Conservation (phyloP, 169 alveolate genomes). For the Haemoproteus tartakovskyi region DNA sequence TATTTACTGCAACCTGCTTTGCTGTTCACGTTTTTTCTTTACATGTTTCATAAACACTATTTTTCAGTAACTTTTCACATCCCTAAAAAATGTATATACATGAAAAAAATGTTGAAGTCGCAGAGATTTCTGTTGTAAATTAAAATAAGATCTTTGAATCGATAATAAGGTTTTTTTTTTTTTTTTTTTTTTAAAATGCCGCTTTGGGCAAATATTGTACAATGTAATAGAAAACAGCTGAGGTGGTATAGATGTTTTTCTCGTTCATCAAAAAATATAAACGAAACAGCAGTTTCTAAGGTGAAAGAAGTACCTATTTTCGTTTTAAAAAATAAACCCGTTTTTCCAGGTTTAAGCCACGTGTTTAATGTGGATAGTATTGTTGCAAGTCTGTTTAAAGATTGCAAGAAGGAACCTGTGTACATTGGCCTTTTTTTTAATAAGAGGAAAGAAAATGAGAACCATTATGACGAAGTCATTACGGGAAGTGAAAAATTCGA, state of each 20-base stretch:
- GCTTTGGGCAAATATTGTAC: not conserved
- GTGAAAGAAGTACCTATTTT: constrained; percentile 9
- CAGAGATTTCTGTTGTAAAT: too few relatives aligned
- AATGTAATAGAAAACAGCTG: not conserved
- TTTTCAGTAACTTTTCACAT: too few relatives aligned
- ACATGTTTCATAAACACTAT: too few relatives aligned
- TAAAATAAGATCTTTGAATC: too few relatives aligned
- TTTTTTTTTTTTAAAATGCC: too few relatives aligned
- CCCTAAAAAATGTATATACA: too few relatives aligned
- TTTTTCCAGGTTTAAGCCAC: constrained; percentile 49
- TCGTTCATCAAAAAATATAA: constrained; percentile 29
- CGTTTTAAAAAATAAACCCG: constrained; percentile 29
- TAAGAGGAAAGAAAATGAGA: constrained; percentile 4
- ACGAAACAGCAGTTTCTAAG: not conserved
- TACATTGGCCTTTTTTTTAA: constrained; percentile 43
- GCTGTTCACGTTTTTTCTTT: too few relatives aligned
- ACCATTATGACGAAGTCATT: not conserved
- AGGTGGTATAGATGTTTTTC: not conserved
- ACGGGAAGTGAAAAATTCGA: too few relatives aligned
- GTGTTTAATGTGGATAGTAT: constrained; percentile 27
- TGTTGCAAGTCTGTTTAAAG: constrained; percentile 1
- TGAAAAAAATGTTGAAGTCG: too few relatives aligned
- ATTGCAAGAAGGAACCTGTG: constrained; percentile 3
- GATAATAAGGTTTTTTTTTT: too few relatives aligned
- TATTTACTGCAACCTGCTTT: too few relatives aligned